Base-by-base conservation (phyloP, 352 stramenopile species). In the Phytophthora citricola region DNA sequence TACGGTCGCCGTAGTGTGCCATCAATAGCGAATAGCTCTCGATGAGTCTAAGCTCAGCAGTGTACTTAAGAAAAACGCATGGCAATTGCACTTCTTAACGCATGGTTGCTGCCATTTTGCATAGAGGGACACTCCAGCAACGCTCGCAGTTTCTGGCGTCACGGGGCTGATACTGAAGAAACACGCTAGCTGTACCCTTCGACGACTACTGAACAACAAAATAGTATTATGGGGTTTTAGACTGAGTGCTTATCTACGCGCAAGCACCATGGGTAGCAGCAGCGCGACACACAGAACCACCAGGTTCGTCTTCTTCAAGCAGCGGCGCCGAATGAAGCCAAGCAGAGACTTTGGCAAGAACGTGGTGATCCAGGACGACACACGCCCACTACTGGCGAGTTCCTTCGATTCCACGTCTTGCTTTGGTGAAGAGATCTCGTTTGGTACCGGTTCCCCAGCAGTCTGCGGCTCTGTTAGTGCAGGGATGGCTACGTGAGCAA, bases 221-320 rank as follows among this genome's bases (percentile, higher is more conserved):
- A 70, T 66, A 62, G 12, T 65, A 71, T 64, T 66, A 43, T 55
- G 38, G 29, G 26, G 17, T 58, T 48, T 47, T 53, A 61, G 31
- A 34, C 31, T 20, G 11, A 34, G 2, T 34, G 31, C 36, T 75
- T 78, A 78, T 73, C 47, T 69, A 39, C 66, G 70, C 15, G 61
- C 50, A 14, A 81, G 62, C 22, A 76, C 62, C 44, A 81, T 62
- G 3, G 73, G 73, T 22, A 81, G 57, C 39, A 79, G 41, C 54
- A 81, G 61, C 27, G 73, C 73, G 15, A 81, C 62, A 41, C 73
- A 79, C 1, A 81, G 59, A 40, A 81, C 20, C 31, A 76, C 62
- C 5, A 81, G 29, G 56, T 72, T 81, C 17, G 73, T 79, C 66
- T 65, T 72, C 53, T 76, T 70, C 50, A 81, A 61, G 51, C 66